Base-by-base conservation (phyloP, 2,329 filamentous ascomycete species). In the Hymenoscyphus fraxineus region DNA sequence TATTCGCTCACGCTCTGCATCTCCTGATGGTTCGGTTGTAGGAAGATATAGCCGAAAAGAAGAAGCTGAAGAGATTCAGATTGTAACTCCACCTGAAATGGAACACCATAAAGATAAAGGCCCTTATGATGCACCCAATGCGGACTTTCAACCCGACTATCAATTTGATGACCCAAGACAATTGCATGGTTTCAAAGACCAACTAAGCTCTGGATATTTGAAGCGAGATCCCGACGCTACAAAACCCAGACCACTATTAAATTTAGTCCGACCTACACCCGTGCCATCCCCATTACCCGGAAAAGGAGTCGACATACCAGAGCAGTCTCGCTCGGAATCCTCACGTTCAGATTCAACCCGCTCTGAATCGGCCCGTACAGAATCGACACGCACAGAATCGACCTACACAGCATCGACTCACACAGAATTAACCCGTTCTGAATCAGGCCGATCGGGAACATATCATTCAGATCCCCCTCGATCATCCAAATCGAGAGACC, bases 61-160 rank as follows among this genome's bases (percentile, higher is more conserved):
- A 35, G 72, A 79, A 3, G 71, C 73, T 61, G 73, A 75, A 57
- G 76, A 76, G 2, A 71, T 79, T 57, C 78, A 78, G 59, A 84
- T 88, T 64, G 80, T 84, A 61, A 83, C 84, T 1, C 84, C 85
- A 12, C 84, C 84, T 22, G 80, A 80, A 64, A 81, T 82, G 78
- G 72, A 75, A 62, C 78, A 81, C 39, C 75, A 78, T 5, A 78
- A 79, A 51, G 70, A 72, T 64, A 82, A 82, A 74, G 81, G 79
- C 62, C 80, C 76, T 9, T 89, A 83, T 64, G 83, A 83, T 67
- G 82, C 76, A 7, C 86, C 86, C 1, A 80, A 89, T 70, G 86
- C 86, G n/a, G 86, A 89, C 73, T 85, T 88, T 61, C 79, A 78
- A 60, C 83, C 88, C 65, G 86, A 88, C 72, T 82, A 87, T 69